Evolutionary conservation across 768 basidiomycete species (phyloP).

Genomic region (Termitomyces sp.): DNA sequence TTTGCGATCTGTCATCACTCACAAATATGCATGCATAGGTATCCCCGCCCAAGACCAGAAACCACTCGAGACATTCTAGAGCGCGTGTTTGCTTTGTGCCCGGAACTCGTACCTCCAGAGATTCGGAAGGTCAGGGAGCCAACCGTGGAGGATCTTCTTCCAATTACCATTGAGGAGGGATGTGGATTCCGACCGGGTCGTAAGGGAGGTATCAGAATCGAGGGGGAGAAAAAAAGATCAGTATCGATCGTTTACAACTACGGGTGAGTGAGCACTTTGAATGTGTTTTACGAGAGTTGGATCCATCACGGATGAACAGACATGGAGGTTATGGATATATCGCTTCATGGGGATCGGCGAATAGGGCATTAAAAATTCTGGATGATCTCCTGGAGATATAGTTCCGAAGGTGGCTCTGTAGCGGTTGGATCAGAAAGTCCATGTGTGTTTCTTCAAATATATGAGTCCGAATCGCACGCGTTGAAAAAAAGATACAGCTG

Average conservation of each 20-base stretch:
- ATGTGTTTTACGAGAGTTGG: background rate
- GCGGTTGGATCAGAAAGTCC: background rate
- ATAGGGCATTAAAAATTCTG: constrained; percentile 42
- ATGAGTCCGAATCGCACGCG: background rate
- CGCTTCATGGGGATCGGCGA: constrained; percentile 64
- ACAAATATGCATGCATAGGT: constrained; percentile 33
- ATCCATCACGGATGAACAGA: constrained; percentile 25
- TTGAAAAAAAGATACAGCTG: background rate
- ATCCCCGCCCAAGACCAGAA: constrained; percentile 54
- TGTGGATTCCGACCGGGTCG: constrained; percentile 55
- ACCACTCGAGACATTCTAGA: constrained; percentile 55
- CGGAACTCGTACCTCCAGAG: constrained; percentile 47
- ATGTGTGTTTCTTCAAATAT: background rate
- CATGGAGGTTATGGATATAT: constrained; percentile 63
- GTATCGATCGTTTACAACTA: constrained; percentile 62
- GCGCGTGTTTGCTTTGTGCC: constrained; percentile 42
- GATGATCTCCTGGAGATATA: constrained; percentile 22
- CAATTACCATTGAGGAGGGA: constrained; percentile 48
- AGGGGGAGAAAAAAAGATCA: constrained; percentile 30
- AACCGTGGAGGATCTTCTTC: constrained; percentile 44
- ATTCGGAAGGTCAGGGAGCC: constrained; percentile 36
- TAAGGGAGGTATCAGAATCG: constrained; percentile 55
- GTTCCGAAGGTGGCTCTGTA: background rate
- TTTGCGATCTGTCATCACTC: background rate
- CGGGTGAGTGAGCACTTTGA: constrained; percentile 38